phyloP scores from a whole-genome alignment of 2,329 filamentous ascomycete genomes.

The Apiospora marii region DNA sequence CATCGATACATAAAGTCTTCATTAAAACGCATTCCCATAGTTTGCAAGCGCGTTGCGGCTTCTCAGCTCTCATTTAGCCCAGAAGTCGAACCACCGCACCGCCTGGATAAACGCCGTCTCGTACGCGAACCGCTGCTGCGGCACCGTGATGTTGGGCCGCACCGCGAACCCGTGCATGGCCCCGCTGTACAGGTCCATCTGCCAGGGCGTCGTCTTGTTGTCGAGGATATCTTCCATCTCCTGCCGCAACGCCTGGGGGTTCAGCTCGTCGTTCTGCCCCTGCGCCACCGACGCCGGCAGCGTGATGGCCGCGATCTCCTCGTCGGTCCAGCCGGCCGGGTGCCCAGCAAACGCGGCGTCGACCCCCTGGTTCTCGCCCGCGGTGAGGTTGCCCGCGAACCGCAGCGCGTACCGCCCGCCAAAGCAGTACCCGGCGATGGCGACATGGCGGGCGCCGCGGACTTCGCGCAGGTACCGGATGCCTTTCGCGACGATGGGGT shows the following conservation, averaged over 20 bases:
- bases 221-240: conserved; percentile 66
- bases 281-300: conserved; percentile 69
- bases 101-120: conserved; percentile 82
- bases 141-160: conserved; percentile 63
- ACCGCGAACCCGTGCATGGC: conserved; percentile 79
- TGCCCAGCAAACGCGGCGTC: conserved; percentile 71
- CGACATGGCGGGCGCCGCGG: conserved; percentile 61
- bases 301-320: conserved; percentile 64
- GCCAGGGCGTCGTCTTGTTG: conserved; percentile 64
- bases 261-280: conserved; percentile 68
- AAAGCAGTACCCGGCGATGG: conserved; percentile 69
- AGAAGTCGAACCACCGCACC: conserved; percentile 75
- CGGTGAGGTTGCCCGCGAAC: conserved; percentile 54
- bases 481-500: conserved; percentile 55
- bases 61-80: conserved; percentile 29
- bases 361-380: conserved; percentile 44
- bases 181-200: conserved; percentile 74
- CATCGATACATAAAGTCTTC: too few relatives aligned
- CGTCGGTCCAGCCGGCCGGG: conserved; percentile 66
- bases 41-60: background rate
- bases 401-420: conserved; percentile 66
- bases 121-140: conserved; percentile 71
- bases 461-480: conserved; percentile 55
- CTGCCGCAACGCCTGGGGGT: conserved; percentile 62
- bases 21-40: background rate